Conservation (phyloP, 169 alveolate species). For the Sarcocystis neurona region DNA sequence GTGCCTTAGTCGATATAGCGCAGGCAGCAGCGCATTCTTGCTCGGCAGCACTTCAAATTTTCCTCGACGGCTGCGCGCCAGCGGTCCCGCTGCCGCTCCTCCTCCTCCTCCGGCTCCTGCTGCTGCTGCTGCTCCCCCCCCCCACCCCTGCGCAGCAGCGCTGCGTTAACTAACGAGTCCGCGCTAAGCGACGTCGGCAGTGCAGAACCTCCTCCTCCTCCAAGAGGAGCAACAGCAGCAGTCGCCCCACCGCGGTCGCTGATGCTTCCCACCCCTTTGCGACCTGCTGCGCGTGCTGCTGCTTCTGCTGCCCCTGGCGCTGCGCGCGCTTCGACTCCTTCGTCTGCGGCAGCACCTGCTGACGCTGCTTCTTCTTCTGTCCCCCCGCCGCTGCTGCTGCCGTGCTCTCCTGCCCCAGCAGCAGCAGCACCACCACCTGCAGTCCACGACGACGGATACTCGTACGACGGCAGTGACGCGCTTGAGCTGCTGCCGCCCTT, state of each 20-base stretch:
- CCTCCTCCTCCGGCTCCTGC: constrained; percentile 24
- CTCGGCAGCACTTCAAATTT: constrained; percentile 3
- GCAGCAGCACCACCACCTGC: too few relatives aligned
- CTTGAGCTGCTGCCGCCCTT: too few relatives aligned
- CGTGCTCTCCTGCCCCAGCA: background rate
- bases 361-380: too few relatives aligned
- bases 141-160: background rate
- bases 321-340: too few relatives aligned
- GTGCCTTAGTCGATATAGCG: constrained; percentile 21
- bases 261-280: background rate
- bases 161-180: background rate
- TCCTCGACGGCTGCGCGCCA: constrained; percentile 26
- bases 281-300: constrained; percentile 1
- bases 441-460: too few relatives aligned
- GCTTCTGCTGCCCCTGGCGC: background rate
- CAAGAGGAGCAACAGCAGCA: background rate
- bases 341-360: too few relatives aligned
- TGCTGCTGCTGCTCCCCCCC: too few relatives aligned
- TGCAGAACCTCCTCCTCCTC: too few relatives aligned
- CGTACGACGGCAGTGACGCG: too few relatives aligned
- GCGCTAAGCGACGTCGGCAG: too few relatives aligned
- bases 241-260: constrained; percentile 1
- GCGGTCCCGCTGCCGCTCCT: constrained; percentile 3
- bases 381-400: background rate
- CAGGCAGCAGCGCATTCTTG: constrained; percentile 43